Evolutionary conservation across 176 grass and related monocot species (phyloP).

Genomic region (Juncus effusus): DNA sequence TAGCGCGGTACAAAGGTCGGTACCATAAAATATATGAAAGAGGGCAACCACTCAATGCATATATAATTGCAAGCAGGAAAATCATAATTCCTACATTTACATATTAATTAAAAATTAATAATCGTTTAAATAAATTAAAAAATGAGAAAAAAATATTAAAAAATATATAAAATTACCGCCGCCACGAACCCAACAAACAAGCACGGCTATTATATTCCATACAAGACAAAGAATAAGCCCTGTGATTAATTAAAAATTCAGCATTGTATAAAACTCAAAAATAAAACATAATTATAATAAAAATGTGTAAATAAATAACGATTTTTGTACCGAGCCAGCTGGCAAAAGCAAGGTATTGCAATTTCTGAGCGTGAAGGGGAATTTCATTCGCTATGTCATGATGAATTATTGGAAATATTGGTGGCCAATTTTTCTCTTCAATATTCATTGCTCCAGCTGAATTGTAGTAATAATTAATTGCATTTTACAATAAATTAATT

Average conservation of each 20-base stretch:
- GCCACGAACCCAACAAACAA: constrained; percentile 48
- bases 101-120: constrained; percentile 6
- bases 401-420: constrained; percentile 82
- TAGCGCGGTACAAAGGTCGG: constrained; percentile 71
- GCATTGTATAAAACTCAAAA: background rate
- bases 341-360: constrained; percentile 87
- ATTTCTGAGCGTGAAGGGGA: constrained; percentile 68
- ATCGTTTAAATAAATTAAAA: background rate
- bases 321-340: constrained; percentile 67
- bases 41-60: constrained; percentile 72
- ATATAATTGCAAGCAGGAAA: constrained; percentile 75
- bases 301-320: constrained; percentile 13
- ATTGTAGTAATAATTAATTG: constrained; percentile 4
- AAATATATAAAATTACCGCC: constrained; percentile 51
- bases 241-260: constrained; percentile 37
- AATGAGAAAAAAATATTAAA: constrained; percentile 5
- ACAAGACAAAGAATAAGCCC: constrained; percentile 62
- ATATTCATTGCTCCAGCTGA: constrained; percentile 52
- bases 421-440: constrained; percentile 79
- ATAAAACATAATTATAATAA: background rate
- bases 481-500: constrained; percentile 5
- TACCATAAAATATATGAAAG: constrained; percentile 94
- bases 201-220: constrained; percentile 75
- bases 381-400: constrained; percentile 86
- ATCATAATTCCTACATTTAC: constrained; percentile 55